Percentiles rank a stretch among this genome's conserved stretches.
Conservation (phyloP, 1,284 basidiomycete genomes). For the Papiliotrema fonsecae region DNA sequence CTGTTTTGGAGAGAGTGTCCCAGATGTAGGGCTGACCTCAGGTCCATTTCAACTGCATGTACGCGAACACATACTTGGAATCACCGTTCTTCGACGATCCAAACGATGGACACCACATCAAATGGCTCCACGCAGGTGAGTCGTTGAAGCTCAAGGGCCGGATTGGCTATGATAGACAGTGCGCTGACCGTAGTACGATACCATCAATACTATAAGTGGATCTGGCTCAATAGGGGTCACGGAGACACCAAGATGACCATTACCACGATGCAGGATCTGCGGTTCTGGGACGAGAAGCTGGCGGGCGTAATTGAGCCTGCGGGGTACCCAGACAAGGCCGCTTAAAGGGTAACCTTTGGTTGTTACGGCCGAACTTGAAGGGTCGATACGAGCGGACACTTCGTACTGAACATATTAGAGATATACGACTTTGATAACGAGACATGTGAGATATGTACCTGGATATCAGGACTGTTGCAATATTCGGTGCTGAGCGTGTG, state of each 20-base stretch:
- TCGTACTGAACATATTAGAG: no score
- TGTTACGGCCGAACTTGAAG: no score
- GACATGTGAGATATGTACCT: no score
- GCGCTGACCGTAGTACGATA: not conserved
- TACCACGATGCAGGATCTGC: not conserved
- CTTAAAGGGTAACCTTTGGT: no score
- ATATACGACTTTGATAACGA: no score
- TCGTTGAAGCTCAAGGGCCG: not conserved
- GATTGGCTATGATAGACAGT: not conserved
- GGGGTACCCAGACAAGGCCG: not conserved
- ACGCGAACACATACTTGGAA: conserved; percentile 1
- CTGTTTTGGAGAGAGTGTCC: not conserved
- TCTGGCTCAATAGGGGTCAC: conserved; percentile 1
- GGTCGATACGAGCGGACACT: no score
- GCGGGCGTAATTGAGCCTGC: not conserved
- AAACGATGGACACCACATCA: not conserved
- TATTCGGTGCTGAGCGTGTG: no score
- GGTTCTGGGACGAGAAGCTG: conserved; percentile 1
- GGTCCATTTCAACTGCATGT: conserved; percentile 4
- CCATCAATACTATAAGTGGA: conserved; percentile 2
- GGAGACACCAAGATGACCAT: not conserved
- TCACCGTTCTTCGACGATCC: not conserved
- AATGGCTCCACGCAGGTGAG: not conserved
- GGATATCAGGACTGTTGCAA: no score
- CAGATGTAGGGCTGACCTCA: not conserved